Evolutionary conservation across 352 stramenopile genomes (phyloP).

Genomic region (Globisporangium canariense): DNA sequence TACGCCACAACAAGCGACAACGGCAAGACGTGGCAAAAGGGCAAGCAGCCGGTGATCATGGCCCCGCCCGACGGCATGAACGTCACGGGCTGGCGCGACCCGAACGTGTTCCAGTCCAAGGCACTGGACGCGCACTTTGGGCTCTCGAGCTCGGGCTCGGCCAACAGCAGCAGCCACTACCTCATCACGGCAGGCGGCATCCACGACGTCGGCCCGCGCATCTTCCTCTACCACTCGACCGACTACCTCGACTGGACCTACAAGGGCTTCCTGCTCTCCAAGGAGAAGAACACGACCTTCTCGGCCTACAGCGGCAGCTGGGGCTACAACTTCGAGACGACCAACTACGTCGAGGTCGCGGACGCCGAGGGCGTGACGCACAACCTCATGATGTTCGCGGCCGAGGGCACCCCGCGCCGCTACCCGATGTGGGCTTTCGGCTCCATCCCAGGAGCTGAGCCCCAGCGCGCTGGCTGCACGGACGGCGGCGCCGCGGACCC

Average conservation of each 20-base stretch:
- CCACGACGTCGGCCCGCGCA: constrained; percentile 41
- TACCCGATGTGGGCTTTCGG: constrained; percentile 68
- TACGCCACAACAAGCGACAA: constrained; percentile 57
- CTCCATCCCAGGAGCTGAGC: constrained; percentile 19
- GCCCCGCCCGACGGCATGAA: constrained; percentile 42
- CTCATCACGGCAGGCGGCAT: constrained; percentile 55
- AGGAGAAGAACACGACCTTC: constrained; percentile 64
- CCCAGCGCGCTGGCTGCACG: constrained; percentile 5
- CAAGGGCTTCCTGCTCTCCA: constrained; percentile 54
- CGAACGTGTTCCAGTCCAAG: constrained; percentile 55
- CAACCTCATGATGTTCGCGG: constrained; percentile 67
- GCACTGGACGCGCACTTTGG: constrained; percentile 33
- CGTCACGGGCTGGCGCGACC: constrained; percentile 66
- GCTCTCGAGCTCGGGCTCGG: constrained; percentile 16
- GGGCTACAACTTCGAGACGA: constrained; percentile 70
- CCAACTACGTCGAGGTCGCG: constrained; percentile 53
- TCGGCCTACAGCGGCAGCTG: constrained; percentile 52
- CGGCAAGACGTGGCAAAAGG: constrained; percentile 64
- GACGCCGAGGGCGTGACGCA: constrained; percentile 55
- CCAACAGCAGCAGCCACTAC: constrained; percentile 44
- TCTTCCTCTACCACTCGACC: constrained; percentile 64
- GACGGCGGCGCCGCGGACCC: constrained; percentile 16
- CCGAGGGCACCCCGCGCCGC: constrained; percentile 39
- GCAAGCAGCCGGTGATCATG: constrained; percentile 43
- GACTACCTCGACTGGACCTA: constrained; percentile 66